phyloP scores from a whole-genome alignment of 108 stramenopile genomes.

The Fragilariopsis cylindrus region DNA sequence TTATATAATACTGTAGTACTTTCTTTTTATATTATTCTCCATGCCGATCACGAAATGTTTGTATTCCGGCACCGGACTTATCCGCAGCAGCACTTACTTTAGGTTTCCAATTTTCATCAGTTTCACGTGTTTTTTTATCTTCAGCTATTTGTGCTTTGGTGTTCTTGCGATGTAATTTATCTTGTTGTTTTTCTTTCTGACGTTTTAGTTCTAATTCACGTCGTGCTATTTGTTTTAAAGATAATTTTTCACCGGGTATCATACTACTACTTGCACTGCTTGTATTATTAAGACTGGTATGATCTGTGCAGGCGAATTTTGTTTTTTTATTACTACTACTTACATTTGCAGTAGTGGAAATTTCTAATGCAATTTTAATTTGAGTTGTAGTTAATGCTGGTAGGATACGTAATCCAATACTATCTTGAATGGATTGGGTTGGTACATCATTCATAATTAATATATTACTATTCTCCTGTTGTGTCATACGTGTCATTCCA shows the following conservation, averaged over 20 bases:
- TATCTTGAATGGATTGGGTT: background rate
- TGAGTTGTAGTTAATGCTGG: background rate
- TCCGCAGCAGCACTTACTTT: constrained; percentile 62
- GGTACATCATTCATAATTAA: background rate
- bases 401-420: background rate
- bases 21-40: too few relatives aligned
- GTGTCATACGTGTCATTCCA: constrained; percentile 1
- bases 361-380: background rate
- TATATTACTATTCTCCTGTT: background rate
- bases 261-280: too few relatives aligned
- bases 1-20: too few relatives aligned
- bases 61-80: constrained; percentile 61
- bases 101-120: constrained; percentile 72
- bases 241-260: constrained; percentile 32
- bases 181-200: constrained; percentile 44
- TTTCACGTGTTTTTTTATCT: constrained; percentile 69
- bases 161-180: constrained; percentile 46
- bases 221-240: constrained; percentile 78
- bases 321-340: background rate
- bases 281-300: background rate
- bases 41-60: constrained; percentile 67
- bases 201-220: constrained; percentile 56
- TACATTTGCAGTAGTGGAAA: background rate
- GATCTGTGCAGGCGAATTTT: too few relatives aligned
- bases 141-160: constrained; percentile 40